Percentiles rank a stretch among this genome's conserved stretches.
These are phyloP conservation scores for Termitomyces sp. DNA, from an alignment of 768 basidiomycete genomes.

Conservation along the genomic window DNA sequence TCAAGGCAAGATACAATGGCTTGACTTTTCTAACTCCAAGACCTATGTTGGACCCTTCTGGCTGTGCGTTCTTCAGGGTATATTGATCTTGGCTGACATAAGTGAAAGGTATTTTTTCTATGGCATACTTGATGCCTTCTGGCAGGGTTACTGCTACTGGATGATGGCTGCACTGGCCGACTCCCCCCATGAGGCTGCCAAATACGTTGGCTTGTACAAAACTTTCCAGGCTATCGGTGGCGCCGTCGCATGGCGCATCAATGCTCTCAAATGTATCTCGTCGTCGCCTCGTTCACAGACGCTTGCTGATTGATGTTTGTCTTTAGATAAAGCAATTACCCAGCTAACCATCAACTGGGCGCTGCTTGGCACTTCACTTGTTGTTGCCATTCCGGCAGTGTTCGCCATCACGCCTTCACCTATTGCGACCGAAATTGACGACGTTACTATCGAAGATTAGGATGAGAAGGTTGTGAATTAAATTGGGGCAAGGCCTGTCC, in stretches of 20 bases:
- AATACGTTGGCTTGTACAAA: constrained; percentile 26
- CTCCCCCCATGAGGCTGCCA: constrained; percentile 22
- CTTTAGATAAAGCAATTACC: constrained; percentile 18
- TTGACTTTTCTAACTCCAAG: constrained; percentile 19
- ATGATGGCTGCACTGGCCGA: constrained; percentile 24
- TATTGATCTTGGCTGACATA: neutral
- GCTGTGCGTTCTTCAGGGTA: constrained; percentile 13
- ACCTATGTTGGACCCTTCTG: constrained; percentile 25
- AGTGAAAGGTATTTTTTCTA: constrained; percentile 24
- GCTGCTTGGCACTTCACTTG: constrained; percentile 19
- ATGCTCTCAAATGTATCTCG: constrained; percentile 23
- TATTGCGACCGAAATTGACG: neutral
- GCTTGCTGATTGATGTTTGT: neutral
- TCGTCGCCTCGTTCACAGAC: neutral
- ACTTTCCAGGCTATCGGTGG: constrained; percentile 26
- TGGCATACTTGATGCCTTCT: constrained; percentile 26
- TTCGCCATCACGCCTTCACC: constrained; percentile 23
- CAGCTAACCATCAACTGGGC: constrained; percentile 25
- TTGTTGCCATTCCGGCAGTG: constrained; percentile 23
- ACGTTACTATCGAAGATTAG: neutral
- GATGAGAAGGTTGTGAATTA: neutral
- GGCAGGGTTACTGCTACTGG: constrained; percentile 28
- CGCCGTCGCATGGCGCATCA: constrained; percentile 26
- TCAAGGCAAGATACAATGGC: constrained; percentile 21
- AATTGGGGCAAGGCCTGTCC: neutral